Conservation (phyloP, 139 green algal genomes). For the Chlorella sp. region DNA sequence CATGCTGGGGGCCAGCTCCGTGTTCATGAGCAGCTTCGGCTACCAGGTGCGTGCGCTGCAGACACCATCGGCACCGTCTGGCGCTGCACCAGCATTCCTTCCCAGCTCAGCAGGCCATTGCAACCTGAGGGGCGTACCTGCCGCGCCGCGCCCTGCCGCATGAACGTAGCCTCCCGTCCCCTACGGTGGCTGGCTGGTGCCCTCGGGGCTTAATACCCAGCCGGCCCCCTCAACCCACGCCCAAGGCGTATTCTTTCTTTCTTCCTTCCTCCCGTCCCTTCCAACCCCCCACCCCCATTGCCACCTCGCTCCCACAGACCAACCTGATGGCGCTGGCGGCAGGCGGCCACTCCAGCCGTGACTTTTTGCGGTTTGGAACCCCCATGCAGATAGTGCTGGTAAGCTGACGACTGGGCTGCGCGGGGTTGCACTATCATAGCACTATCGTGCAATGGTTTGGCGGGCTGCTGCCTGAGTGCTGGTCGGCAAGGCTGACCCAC, state of each 20-base stretch:
- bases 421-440: not conserved
- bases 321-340: conserved; percentile 78
- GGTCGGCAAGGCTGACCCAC: too few species aligned
- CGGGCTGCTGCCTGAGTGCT: not conserved
- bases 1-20: conserved; percentile 63
- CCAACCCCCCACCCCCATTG: too few species aligned
- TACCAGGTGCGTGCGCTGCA: conserved; percentile 53
- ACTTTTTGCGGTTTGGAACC: conserved; percentile 61
- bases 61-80: not conserved
- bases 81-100: too few species aligned
- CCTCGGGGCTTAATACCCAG: not conserved
- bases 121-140: not conserved
- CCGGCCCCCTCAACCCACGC: not conserved
- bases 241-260: too few species aligned
- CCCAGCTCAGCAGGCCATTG: too few species aligned
- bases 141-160: not conserved
- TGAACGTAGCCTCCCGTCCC: not conserved
- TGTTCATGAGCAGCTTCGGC: conserved; percentile 70
- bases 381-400: conserved; percentile 35
- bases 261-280: not conserved
- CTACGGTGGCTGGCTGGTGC: too few species aligned
- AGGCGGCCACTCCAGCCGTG: conserved; percentile 62
- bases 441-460: not conserved
- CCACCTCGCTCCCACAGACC: conserved; percentile 48
- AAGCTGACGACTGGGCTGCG: not conserved